Conservation (phyloP, 2,329 filamentous ascomycete species). For the Chrysoporthe cubensis region DNA sequence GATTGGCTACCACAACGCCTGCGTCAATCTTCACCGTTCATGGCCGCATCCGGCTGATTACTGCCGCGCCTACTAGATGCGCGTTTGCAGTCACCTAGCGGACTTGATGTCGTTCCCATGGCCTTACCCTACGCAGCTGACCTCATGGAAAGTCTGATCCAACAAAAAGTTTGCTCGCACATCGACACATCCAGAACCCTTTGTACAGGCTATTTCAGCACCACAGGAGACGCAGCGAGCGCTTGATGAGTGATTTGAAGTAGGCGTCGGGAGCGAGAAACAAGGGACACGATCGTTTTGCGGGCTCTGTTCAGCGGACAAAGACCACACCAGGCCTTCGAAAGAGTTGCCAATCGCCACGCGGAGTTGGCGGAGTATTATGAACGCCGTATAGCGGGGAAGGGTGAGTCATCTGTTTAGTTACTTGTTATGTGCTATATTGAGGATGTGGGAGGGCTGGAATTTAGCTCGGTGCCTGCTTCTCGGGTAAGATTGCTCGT, state of each 20-base stretch:
- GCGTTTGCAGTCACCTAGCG: slow-evolving; percentile 5
- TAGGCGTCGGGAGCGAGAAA: background rate
- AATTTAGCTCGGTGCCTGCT: no score
- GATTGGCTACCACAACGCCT: slow-evolving; percentile 9
- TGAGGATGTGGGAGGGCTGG: no score
- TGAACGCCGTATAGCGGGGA: background rate
- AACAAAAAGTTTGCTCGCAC: background rate
- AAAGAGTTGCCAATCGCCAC: background rate
- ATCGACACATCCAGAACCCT: background rate
- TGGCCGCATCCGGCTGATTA: background rate
- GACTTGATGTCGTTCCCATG: slow-evolving; percentile 5
- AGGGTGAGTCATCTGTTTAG: background rate
- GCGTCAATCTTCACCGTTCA: background rate
- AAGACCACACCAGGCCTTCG: slow-evolving; percentile 7
- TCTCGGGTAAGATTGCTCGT: no score
- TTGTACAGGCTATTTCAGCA: slow-evolving; percentile 6
- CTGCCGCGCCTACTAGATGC: background rate
- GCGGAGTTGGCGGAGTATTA: background rate
- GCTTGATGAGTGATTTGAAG: slow-evolving; percentile 8
- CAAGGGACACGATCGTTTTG: no score
- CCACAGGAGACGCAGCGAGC: background rate
- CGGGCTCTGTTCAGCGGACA: background rate
- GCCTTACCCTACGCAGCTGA: background rate
- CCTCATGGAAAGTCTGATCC: slow-evolving; percentile 3
- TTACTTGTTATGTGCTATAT: background rate